Evolutionary conservation across 352 stramenopile genomes (phyloP).

Genomic region (Phytophthora lateralis): DNA sequence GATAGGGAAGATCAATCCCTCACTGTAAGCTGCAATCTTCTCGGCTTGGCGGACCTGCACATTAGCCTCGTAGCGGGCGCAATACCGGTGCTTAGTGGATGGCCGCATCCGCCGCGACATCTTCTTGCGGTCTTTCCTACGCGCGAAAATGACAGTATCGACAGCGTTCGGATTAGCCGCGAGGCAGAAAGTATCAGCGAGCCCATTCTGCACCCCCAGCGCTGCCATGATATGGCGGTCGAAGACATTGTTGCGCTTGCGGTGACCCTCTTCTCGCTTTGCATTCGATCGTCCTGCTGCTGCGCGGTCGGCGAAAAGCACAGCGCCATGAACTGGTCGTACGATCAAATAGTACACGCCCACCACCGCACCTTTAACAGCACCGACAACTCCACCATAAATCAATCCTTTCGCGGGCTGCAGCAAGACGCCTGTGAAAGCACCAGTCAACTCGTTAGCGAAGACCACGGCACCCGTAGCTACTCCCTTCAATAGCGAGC

Average conservation of each 20-base stretch:
- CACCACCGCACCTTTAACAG: conserved; percentile 32
- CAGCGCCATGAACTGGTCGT: conserved; percentile 44
- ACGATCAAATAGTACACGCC: conserved; percentile 37
- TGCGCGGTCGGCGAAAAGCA: conserved; percentile 49
- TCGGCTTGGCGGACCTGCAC: conserved; percentile 11
- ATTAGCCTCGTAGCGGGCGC: conserved; percentile 21
- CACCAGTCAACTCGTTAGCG: conserved; percentile 45
- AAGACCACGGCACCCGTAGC: conserved; percentile 29
- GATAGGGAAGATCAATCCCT: conserved; percentile 2
- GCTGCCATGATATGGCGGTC: conserved; percentile 35
- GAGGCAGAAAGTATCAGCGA: conserved; percentile 31
- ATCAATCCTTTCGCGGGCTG: conserved; percentile 36
- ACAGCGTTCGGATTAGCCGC: conserved; percentile 27
- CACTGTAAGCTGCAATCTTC: conserved; percentile 15
- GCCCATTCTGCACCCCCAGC: conserved; percentile 28
- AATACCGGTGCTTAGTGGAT: conserved; percentile 26
- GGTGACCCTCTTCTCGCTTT: conserved; percentile 43
- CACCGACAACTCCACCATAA: conserved; percentile 32
- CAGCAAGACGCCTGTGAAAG: conserved; percentile 48
- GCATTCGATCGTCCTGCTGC: conserved; percentile 46
- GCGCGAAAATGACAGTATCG: conserved; percentile 31
- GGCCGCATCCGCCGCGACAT: conserved; percentile 25
- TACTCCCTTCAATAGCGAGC: conserved; percentile 45
- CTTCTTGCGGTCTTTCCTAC: conserved; percentile 33
- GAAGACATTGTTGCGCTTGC: conserved; percentile 34